Conservation (phyloP, 176 grass and related monocot species). For the Paspalum vaginatum region DNA sequence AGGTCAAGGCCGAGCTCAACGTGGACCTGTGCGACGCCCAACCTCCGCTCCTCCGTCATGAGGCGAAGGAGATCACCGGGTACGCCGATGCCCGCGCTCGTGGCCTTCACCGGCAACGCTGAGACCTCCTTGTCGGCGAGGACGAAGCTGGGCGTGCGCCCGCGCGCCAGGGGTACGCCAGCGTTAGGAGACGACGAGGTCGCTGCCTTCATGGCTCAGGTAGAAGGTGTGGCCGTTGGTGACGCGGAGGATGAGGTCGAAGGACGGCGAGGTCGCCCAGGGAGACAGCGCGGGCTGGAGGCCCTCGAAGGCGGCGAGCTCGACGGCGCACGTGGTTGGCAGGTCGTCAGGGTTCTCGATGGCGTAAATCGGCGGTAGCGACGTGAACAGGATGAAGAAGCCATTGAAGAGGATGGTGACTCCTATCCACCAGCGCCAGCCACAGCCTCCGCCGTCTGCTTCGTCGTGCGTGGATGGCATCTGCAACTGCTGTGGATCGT, state of each 20-base stretch:
- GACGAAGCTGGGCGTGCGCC: neutral
- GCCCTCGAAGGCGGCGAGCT: neutral
- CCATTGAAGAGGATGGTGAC: neutral
- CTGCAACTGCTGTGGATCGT: too few species aligned
- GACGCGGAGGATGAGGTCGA: slow-evolving; percentile 26
- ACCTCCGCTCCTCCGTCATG: slow-evolving; percentile 25
- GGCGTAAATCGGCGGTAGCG: neutral
- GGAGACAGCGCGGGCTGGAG: too few species aligned
- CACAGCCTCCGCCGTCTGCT: neutral
- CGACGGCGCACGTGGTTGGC: slow-evolving; percentile 27
- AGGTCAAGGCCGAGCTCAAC: neutral
- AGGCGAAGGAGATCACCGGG: slow-evolving; percentile 14
- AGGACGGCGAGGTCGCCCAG: slow-evolving; percentile 3
- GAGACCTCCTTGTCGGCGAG: neutral
- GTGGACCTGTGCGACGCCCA: slow-evolving; percentile 9
- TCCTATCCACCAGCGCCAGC: neutral
- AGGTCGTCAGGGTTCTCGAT: neutral
- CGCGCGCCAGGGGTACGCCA: neutral
- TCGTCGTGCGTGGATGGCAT: neutral
- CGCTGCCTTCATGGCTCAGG: neutral
- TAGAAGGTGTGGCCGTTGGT: slow-evolving; percentile 15
- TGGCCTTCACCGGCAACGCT: slow-evolving; percentile 15
- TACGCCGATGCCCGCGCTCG: slow-evolving; percentile 7
- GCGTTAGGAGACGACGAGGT: slow-evolving; percentile 30
- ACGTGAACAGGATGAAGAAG: neutral